Conservation (phyloP, 768 basidiomycete genomes). For the Kwoniella botswanensis region DNA sequence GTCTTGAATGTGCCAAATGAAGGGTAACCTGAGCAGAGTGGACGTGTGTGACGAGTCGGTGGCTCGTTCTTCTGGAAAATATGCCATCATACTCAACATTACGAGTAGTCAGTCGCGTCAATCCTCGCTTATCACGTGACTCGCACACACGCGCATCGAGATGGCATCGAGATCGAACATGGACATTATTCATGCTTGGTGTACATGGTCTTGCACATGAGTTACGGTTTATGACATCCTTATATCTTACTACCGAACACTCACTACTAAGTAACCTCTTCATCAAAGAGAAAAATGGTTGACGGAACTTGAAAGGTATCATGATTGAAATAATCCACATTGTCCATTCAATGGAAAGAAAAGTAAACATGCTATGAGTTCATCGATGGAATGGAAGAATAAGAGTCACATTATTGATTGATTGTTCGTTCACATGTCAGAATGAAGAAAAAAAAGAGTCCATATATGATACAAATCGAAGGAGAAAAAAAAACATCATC, state of each 20-base stretch:
- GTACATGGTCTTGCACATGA: no score
- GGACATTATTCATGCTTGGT: no score
- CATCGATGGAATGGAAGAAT: not conserved
- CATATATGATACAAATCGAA: not conserved
- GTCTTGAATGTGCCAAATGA: not conserved
- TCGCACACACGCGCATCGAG: no score
- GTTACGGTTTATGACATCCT: not conserved
- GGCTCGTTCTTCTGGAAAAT: conserved; percentile 1
- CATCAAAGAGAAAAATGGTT: no score
- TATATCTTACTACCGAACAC: not conserved
- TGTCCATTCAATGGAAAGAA: not conserved
- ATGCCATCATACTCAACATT: no score
- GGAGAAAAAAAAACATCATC: not conserved
- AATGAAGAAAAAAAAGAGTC: not conserved
- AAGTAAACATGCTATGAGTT: not conserved
- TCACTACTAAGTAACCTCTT: not conserved
- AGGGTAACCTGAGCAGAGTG: not conserved
- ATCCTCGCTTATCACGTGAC: no score
- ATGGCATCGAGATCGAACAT: no score
- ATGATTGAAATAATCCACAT: not conserved
- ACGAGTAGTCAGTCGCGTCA: no score
- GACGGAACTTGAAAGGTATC: not conserved
- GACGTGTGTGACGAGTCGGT: conserved; percentile 1
- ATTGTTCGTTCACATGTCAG: not conserved
- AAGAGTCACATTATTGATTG: conserved; percentile 10